A percentile compares a stretch with the other conserved stretches of the same genome.
Conservation (phyloP, 2,329 filamentous ascomycete genomes). For the Amesomyces nigricolor region DNA sequence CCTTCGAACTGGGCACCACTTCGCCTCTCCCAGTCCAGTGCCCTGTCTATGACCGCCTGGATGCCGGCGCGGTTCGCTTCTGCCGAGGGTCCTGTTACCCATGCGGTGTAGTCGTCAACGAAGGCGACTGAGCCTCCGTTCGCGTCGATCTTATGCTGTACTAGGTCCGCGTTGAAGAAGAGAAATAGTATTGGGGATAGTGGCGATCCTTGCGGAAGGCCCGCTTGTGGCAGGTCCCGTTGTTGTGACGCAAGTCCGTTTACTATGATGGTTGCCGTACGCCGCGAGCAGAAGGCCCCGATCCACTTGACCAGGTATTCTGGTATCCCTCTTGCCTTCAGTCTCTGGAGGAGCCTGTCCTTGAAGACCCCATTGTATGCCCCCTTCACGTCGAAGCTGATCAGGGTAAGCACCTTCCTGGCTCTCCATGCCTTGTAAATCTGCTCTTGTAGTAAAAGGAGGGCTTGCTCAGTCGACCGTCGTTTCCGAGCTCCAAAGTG, state of each 20-base stretch:
- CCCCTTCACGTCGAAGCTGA: slow-evolving; percentile 10
- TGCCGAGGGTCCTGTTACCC: no score
- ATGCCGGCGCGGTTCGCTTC: no score
- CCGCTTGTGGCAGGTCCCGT: not conserved
- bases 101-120: no score
- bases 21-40: no score
- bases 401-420: slow-evolving; percentile 5
- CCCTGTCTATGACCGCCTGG: no score
- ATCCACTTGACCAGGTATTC: slow-evolving; percentile 5
- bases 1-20: no score
- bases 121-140: no score
- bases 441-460: no score
- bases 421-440: no score
- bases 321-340: slow-evolving; percentile 8
- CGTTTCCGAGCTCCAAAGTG: no score
- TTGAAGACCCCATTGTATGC: slow-evolving; percentile 11
- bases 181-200: not conserved
- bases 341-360: not conserved
- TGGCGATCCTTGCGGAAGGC: not conserved
- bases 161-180: not conserved
- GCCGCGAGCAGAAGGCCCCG: slow-evolving; percentile 6
- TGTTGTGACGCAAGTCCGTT: not conserved
- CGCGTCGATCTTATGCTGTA: no score
- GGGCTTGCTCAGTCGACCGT: no score
- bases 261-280: slow-evolving; percentile 6